Conservation (phyloP, 176 grass and related monocot species). For the Thinopyrum elongatum region DNA sequence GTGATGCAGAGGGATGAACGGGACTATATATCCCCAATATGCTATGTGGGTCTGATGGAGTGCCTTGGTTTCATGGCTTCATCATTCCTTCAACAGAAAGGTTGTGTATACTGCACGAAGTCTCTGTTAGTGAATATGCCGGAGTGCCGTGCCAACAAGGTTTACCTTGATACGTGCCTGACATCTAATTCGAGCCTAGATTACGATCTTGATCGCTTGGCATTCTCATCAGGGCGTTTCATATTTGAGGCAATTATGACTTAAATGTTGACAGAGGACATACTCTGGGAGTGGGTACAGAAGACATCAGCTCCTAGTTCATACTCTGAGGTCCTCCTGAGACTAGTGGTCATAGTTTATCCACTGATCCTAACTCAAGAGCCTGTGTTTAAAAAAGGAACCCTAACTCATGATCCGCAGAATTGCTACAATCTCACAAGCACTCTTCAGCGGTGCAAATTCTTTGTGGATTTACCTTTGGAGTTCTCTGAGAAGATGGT, state of each 20-base stretch:
- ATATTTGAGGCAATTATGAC: neutral
- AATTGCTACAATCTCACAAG: constrained; percentile 20
- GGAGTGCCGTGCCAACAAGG: constrained; percentile 39
- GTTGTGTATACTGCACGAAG: constrained; percentile 47
- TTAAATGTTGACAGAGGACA: constrained; percentile 13
- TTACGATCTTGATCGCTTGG: neutral
- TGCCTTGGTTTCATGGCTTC: constrained; percentile 57
- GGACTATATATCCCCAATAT: constrained; percentile 57
- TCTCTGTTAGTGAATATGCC: constrained; percentile 50
- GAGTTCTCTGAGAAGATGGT: constrained; percentile 46
- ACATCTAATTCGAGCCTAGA: neutral
- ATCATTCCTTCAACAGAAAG: constrained; percentile 9
- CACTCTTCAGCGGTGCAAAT: neutral
- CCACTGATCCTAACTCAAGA: constrained; percentile 30
- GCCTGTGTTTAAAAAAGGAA: too few relatives aligned
- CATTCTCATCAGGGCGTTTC: constrained; percentile 12
- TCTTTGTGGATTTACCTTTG: constrained; percentile 39
- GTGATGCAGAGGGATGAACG: constrained; percentile 9
- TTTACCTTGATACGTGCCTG: constrained; percentile 41
- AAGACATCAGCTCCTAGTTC: constrained; percentile 1
- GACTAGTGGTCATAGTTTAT: constrained; percentile 51
- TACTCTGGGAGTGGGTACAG: constrained; percentile 30
- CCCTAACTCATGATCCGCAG: neutral
- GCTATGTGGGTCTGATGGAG: constrained; percentile 57
- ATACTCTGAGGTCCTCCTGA: constrained; percentile 29